Conservation (phyloP, 164 flowering plant species). For the Berberis vulgaris region DNA sequence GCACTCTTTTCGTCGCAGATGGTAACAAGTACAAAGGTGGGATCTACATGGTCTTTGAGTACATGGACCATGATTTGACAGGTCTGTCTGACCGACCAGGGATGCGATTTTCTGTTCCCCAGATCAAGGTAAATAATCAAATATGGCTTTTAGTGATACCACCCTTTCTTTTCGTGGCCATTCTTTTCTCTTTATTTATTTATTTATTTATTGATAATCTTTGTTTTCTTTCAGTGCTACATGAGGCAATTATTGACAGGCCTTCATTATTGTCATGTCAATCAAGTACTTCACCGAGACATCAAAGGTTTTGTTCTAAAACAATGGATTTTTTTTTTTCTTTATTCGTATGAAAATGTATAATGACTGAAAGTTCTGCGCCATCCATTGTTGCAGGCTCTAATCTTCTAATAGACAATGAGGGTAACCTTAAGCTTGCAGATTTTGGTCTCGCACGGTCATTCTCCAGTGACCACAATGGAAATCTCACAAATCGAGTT, state of each 20-base stretch:
- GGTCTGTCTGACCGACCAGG: constrained; percentile 95
- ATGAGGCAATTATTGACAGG: constrained; percentile 95
- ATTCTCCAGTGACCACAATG: constrained; percentile 62
- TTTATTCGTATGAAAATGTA: not conserved
- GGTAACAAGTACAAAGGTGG: constrained; percentile 76
- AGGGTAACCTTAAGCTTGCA: constrained; percentile 87
- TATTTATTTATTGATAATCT: no score
- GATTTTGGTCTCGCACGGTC: constrained; percentile 96
- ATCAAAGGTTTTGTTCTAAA: constrained; percentile 57
- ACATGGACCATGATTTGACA: constrained; percentile 98
- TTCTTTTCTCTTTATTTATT: no score
- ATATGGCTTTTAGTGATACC: not conserved
- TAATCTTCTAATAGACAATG: constrained; percentile 90
- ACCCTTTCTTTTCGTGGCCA: no score
- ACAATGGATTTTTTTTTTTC: not conserved
- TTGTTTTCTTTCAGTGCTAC: constrained; percentile 50
- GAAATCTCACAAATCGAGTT: constrained; percentile 86
- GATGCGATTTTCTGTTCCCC: constrained; percentile 82
- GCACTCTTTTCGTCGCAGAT: constrained; percentile 28
- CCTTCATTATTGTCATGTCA: constrained; percentile 87
- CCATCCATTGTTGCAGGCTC: constrained; percentile 48
- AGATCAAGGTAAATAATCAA: constrained; percentile 52
- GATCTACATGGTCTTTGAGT: constrained; percentile 96
- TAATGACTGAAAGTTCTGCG: not conserved
- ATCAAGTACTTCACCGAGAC: constrained; percentile 95